Percentiles rank a stretch among this genome's conserved stretches.
These are phyloP conservation scores for Paragyromitra xinjiangensis DNA, from an alignment of 495 filamentous ascomycete genomes.

Conservation along the genomic window DNA sequence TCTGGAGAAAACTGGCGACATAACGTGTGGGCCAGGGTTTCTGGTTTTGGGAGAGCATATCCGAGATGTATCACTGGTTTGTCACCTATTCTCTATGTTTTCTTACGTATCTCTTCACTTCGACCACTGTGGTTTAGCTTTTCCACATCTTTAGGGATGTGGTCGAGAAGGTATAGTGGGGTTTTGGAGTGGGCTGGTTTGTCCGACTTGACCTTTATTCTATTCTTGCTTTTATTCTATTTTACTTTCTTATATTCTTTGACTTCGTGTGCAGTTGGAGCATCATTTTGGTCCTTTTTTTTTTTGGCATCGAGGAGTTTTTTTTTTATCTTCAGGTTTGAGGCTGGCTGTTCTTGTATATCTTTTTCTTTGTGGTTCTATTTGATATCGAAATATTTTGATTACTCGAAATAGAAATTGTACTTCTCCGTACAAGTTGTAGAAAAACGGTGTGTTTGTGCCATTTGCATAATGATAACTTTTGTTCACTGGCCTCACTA, in stretches of 20 bases:
- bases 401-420: neutral
- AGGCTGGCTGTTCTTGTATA: constrained; percentile 45
- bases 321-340: constrained; percentile 26
- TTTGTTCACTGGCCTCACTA: no score
- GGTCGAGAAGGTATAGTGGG: constrained; percentile 44
- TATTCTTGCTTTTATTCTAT: constrained; percentile 44
- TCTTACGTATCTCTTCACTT: constrained; percentile 43
- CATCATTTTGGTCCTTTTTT: constrained; percentile 22
- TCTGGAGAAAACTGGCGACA: constrained; percentile 41
- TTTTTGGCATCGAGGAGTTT: constrained; percentile 41
- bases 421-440: neutral
- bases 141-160: constrained; percentile 12
- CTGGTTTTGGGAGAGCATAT: constrained; percentile 58
- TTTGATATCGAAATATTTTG: constrained; percentile 8
- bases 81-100: constrained; percentile 48
- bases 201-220: constrained; percentile 55
- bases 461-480: no score
- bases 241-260: constrained; percentile 17
- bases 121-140: constrained; percentile 24
- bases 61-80: constrained; percentile 42
- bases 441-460: no score
- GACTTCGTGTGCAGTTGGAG: constrained; percentile 49
- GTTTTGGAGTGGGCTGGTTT: constrained; percentile 57
- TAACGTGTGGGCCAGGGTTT: constrained; percentile 53
- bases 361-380: constrained; percentile 15